Conservation (phyloP, 2,329 filamentous ascomycete genomes). For the Fusarium nisikadoi region DNA sequence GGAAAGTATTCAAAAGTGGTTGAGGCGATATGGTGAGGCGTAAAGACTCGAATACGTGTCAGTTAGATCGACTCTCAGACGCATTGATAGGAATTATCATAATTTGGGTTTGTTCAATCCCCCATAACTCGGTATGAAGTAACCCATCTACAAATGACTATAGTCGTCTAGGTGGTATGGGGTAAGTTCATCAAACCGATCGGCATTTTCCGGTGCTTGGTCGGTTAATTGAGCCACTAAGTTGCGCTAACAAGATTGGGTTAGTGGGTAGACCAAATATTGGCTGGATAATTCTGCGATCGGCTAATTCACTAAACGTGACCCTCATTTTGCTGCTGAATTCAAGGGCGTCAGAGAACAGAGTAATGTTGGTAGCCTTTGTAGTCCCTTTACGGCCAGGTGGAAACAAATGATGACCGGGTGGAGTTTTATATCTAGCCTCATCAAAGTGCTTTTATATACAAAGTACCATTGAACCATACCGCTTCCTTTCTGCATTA, state of each 20-base stretch:
- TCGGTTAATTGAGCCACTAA: not conserved
- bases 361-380: rapidly evolving
- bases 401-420: not conserved
- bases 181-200: not conserved
- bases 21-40: not conserved
- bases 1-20: no score
- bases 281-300: not conserved
- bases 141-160: not conserved
- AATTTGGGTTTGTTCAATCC: rapidly evolving
- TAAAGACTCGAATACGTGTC: rapidly evolving
- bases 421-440: rapidly evolving
- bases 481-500: not conserved
- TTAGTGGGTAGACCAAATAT: no score
- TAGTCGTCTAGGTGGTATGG: rapidly evolving
- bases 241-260: rapidly evolving
- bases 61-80: rapidly evolving
- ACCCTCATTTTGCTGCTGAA: not conserved
- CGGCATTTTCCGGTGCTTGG: not conserved
- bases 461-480: rapidly evolving
- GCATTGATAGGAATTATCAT: not conserved
- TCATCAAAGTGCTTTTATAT: not conserved
- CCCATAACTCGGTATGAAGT: no score
- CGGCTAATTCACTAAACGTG: not conserved
- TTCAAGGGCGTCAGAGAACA: not conserved
- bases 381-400: rapidly evolving